phyloP scores from a whole-genome alignment of 495 filamentous ascomycete species.

The Halenospora varia region DNA sequence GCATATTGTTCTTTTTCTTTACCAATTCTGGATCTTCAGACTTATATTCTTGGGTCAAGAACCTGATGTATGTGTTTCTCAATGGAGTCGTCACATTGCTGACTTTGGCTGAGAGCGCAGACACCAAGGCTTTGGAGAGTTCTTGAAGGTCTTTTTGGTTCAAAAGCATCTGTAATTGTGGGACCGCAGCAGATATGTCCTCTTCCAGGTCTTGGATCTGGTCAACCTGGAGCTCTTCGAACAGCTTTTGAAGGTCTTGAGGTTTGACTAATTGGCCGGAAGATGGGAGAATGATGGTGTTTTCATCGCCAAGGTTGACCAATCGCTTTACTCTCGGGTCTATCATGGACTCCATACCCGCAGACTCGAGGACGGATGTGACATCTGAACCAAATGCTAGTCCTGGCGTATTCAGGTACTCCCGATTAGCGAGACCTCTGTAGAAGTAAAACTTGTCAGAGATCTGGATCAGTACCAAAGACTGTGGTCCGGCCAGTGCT shows the following conservation, averaged over 20 bases:
- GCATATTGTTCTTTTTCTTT: slow-evolving; percentile 10
- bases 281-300: slow-evolving; percentile 5
- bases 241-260: slow-evolving; percentile 6
- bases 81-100: slow-evolving; percentile 2
- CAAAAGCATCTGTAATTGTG: slow-evolving; percentile 9
- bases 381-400: slow-evolving; percentile 12
- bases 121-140: slow-evolving; percentile 6
- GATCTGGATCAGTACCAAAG: slow-evolving; percentile 11
- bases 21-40: slow-evolving; percentile 2
- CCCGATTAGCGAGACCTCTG: slow-evolving; percentile 10
- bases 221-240: slow-evolving; percentile 4
- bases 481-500: slow-evolving; percentile 14
- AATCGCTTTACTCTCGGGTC: slow-evolving; percentile 8
- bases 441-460: slow-evolving; percentile 12
- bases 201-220: slow-evolving; percentile 10
- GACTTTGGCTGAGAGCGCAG: slow-evolving; percentile 5
- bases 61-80: slow-evolving; percentile 8
- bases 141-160: slow-evolving; percentile 9
- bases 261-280: slow-evolving; percentile 5
- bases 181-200: slow-evolving; percentile 8
- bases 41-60: slow-evolving; percentile 7
- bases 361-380: not conserved
- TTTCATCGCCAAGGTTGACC: slow-evolving; percentile 3
- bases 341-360: slow-evolving; percentile 1
- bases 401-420: slow-evolving; percentile 3